A percentile compares a stretch with the other conserved stretches of the same genome.
Evolutionary conservation across 441 rosid species (phyloP).

Genomic region (Biscutella laevigata): DNA sequence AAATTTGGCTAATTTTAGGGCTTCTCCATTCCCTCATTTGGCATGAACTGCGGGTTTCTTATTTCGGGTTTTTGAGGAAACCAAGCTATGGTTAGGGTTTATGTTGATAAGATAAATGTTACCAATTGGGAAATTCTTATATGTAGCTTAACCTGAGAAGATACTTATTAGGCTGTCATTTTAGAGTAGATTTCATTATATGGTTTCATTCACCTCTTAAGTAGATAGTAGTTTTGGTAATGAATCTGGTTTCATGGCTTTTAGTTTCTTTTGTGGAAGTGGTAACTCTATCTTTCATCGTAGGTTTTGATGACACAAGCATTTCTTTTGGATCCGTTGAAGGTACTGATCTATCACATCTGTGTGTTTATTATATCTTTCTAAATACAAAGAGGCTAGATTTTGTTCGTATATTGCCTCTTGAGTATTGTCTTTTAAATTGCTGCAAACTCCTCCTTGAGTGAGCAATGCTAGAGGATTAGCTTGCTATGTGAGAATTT

Average conservation of each 20-base stretch:
- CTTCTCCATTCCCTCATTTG: not conserved
- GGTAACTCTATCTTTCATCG: slow-evolving; percentile 18
- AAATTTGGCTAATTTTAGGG: not conserved
- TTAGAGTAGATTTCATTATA: not conserved
- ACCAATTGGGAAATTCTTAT: slow-evolving; percentile 1
- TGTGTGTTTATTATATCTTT: slow-evolving; percentile 2
- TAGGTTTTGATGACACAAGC: slow-evolving; percentile 87
- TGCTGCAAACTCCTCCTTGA: not conserved
- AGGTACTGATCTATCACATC: slow-evolving; percentile 42
- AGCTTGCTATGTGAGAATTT: slow-evolving; percentile 6
- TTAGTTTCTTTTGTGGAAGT: not conserved
- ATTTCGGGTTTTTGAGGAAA: not conserved
- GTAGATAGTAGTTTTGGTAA: slow-evolving; percentile 8
- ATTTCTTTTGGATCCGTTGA: slow-evolving; percentile 89
- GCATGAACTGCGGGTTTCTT: not conserved
- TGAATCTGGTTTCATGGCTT: not conserved
- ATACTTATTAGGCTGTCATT: not conserved
- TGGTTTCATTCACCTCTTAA: not conserved
- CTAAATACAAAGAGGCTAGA: not conserved
- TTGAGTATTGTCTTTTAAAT: slow-evolving; percentile 6
- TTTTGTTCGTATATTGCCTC: slow-evolving; percentile 11
- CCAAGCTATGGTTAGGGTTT: slow-evolving; percentile 6
- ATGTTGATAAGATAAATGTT: not conserved
- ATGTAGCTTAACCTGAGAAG: slow-evolving; percentile 3
- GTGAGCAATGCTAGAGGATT: not conserved